phyloP scores from a whole-genome alignment of 2,329 filamentous ascomycete species.

The Arthrocladium fulminans region DNA sequence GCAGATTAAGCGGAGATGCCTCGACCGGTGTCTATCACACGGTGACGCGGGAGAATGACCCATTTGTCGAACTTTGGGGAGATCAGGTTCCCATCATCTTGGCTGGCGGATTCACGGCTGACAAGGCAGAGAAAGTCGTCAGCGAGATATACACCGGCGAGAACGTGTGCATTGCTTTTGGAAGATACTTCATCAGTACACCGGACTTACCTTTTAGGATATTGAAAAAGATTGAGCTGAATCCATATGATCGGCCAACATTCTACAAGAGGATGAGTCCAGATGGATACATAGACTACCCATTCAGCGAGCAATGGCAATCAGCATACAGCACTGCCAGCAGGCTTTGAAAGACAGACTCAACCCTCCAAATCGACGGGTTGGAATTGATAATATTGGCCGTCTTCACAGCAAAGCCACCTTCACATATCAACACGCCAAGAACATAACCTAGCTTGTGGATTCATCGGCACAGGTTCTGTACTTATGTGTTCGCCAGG shows the following conservation, averaged over 20 bases:
- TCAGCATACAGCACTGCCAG: not conserved
- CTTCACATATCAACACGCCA: no score
- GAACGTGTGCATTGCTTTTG: constrained; percentile 10
- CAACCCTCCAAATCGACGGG: no score
- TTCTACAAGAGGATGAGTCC: constrained; percentile 12
- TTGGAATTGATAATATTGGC: no score
- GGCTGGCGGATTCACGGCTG: constrained; percentile 39
- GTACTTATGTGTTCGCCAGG: no score
- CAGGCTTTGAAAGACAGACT: not conserved
- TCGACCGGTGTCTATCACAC: constrained; percentile 2
- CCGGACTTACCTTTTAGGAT: constrained; percentile 10
- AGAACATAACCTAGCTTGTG: no score
- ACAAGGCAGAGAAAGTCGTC: constrained; percentile 29
- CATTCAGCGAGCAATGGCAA: constrained; percentile 11
- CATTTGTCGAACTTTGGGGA: constrained; percentile 31
- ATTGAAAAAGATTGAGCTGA: constrained; percentile 10
- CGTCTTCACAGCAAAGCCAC: no score
- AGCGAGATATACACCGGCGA: constrained; percentile 6
- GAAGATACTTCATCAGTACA: constrained; percentile 10
- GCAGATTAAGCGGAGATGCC: constrained; percentile 33
- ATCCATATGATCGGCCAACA: constrained; percentile 9
- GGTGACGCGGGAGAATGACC: constrained; percentile 5
- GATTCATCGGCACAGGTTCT: no score
- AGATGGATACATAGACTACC: constrained; percentile 12
- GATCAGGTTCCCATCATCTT: constrained; percentile 40